These are phyloP conservation scores for Holtermanniella nyarrowii DNA, from an alignment of 768 basidiomycete genomes.

Conservation along the genomic window DNA sequence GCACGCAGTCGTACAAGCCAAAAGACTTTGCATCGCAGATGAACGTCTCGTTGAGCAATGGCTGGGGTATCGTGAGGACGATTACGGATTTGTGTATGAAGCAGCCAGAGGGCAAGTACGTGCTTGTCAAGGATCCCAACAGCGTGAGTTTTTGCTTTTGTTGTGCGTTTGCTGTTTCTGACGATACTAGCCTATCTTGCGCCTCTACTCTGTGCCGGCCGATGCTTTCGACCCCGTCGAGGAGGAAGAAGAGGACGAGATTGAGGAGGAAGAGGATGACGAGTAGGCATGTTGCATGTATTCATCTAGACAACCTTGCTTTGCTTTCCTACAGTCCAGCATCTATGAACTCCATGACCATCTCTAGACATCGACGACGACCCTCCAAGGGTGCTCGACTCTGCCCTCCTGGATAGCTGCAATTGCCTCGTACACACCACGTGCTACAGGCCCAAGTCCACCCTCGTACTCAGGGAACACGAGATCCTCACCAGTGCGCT, in stretches of 20 bases:
- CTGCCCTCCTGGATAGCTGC: slow-evolving; percentile 11
- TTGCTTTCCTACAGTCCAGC: too few species aligned
- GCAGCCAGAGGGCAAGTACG: slow-evolving; percentile 96
- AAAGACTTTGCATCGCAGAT: slow-evolving; percentile 88
- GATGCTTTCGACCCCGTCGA: slow-evolving; percentile 61
- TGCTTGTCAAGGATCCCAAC: slow-evolving; percentile 95
- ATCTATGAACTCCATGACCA: neutral
- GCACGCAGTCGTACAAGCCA: slow-evolving; percentile 88
- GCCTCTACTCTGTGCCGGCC: slow-evolving; percentile 82
- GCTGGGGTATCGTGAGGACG: slow-evolving; percentile 96
- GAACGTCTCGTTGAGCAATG: slow-evolving; percentile 87
- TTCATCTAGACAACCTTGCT: neutral
- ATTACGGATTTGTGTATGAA: slow-evolving; percentile 91
- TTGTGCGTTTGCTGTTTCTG: neutral
- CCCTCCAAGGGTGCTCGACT: neutral
- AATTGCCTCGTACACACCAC: slow-evolving; percentile 9
- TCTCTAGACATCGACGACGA: neutral
- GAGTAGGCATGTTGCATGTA: slow-evolving; percentile 1
- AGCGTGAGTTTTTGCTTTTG: slow-evolving; percentile 52
- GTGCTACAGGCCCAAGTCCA: slow-evolving; percentile 11
- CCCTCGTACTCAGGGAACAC: slow-evolving; percentile 1
- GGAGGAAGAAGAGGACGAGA: slow-evolving; percentile 27
- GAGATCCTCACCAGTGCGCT: slow-evolving; percentile 5
- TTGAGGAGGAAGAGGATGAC: slow-evolving; percentile 20
- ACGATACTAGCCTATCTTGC: slow-evolving; percentile 66